Conservation (phyloP, 257 asterid genomes). For the Solanum sejunctum region DNA sequence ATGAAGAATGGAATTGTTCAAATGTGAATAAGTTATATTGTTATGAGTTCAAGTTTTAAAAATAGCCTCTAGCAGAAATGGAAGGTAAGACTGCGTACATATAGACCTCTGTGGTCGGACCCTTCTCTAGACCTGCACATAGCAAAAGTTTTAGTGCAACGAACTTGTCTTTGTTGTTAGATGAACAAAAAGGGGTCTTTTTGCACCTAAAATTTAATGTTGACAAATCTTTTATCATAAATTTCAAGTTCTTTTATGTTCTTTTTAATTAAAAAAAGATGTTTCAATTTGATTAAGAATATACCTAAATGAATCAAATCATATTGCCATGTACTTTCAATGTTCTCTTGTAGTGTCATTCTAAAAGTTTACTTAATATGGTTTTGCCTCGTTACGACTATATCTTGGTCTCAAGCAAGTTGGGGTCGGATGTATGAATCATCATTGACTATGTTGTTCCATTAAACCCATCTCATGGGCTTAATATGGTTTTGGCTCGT, state of each 20-base stretch:
- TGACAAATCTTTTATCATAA: not conserved
- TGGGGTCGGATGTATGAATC: not conserved
- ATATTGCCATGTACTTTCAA: not conserved
- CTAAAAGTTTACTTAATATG: not conserved
- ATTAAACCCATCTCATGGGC: not conserved
- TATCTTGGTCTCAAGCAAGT: not conserved
- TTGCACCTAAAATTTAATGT: not conserved
- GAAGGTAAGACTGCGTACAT: too few species aligned
- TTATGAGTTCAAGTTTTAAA: too few species aligned
- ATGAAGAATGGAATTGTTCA: not conserved
- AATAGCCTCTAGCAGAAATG: too few species aligned
- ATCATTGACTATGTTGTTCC: not conserved
- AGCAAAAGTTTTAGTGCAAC: too few species aligned
- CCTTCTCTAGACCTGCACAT: too few species aligned
- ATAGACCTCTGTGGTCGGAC: too few species aligned
- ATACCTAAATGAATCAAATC: not conserved
- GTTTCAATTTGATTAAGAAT: not conserved
- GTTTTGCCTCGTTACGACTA: not conserved
- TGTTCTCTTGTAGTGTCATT: not conserved
- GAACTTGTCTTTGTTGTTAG: not conserved
- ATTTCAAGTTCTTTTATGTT: not conserved
- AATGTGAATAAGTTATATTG: not conserved
- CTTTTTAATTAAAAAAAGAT: not conserved
- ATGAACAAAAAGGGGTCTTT: not conserved
- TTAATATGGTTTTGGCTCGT: not conserved